Evolutionary conservation across 2,329 filamentous ascomycete species (phyloP).

Genomic region (Nectriaceae sp.): DNA sequence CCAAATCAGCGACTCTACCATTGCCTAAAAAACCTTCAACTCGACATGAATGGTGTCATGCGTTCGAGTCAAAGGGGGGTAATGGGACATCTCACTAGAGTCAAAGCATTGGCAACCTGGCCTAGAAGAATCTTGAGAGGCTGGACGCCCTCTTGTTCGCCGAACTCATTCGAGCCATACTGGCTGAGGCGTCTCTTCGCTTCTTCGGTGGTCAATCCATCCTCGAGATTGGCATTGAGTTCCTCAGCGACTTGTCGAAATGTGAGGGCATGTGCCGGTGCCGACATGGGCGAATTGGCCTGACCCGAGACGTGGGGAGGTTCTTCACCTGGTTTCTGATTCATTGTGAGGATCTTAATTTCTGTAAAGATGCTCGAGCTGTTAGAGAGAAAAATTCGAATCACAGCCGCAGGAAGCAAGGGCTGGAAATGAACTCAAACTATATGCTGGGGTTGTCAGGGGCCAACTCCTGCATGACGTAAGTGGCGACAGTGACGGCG

Average conservation of each 20-base stretch:
- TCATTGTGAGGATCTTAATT: too few relatives aligned
- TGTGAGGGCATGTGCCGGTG: slow-evolving; percentile 22
- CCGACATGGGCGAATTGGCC: slow-evolving; percentile 24
- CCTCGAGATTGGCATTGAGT: slow-evolving; percentile 12
- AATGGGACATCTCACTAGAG: slow-evolving; percentile 48
- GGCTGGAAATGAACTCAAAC: too few relatives aligned
- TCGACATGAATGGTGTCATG: not conserved
- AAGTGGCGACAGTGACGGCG: too few relatives aligned
- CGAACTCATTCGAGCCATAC: slow-evolving; percentile 65
- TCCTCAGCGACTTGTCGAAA: slow-evolving; percentile 19
- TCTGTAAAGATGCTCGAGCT: too few relatives aligned
- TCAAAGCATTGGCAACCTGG: slow-evolving; percentile 71
- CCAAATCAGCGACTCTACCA: slow-evolving; percentile 22
- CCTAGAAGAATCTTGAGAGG: slow-evolving; percentile 64
- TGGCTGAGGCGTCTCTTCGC: slow-evolving; percentile 55
- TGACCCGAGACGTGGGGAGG: slow-evolving; percentile 27
- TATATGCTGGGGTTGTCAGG: too few relatives aligned
- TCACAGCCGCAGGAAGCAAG: too few relatives aligned
- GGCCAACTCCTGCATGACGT: too few relatives aligned
- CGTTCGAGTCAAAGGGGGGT: slow-evolving; percentile 6
- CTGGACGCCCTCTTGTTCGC: slow-evolving; percentile 60
- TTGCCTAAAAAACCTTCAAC: slow-evolving; percentile 4
- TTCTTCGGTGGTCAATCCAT: slow-evolving; percentile 15
- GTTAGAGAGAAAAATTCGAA: too few relatives aligned
- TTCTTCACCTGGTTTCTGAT: too few relatives aligned